phyloP scores from a whole-genome alignment of 345 rosid species.

The Gossypium raimondii region DNA sequence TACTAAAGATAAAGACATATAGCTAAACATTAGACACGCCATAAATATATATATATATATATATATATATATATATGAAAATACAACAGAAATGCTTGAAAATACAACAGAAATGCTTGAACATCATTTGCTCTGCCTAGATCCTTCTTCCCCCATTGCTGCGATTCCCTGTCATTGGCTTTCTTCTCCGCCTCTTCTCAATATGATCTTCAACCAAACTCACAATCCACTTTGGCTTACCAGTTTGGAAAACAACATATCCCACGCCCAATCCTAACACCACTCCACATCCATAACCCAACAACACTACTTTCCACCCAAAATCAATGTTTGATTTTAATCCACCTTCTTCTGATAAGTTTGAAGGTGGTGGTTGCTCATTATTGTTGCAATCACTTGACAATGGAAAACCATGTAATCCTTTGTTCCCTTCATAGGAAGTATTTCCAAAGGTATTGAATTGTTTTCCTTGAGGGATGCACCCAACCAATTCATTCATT shows the following conservation, averaged over 20 bases:
- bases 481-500: background rate
- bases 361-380: background rate
- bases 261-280: background rate
- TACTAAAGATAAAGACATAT: too few relatives aligned
- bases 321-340: background rate
- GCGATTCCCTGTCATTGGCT: too few relatives aligned
- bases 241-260: background rate
- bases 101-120: too few relatives aligned
- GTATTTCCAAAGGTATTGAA: background rate
- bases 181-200: too few relatives aligned
- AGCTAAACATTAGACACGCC: too few relatives aligned
- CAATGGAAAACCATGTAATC: background rate
- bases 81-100: too few relatives aligned
- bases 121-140: too few relatives aligned
- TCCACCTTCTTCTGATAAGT: background rate
- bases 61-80: too few relatives aligned
- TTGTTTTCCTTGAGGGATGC: background rate
- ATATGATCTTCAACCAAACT: too few relatives aligned
- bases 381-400: background rate
- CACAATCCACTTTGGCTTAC: too few relatives aligned
- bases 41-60: too few relatives aligned
- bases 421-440: background rate
- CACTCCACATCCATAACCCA: background rate
- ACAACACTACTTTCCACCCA: background rate
- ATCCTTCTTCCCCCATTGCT: too few relatives aligned